A percentile compares a stretch with the other conserved stretches of the same genome.
These are phyloP conservation scores for Mesembryanthemum crystallinum DNA, from an alignment of 148 eudicot genomes.

Conservation along the genomic window DNA sequence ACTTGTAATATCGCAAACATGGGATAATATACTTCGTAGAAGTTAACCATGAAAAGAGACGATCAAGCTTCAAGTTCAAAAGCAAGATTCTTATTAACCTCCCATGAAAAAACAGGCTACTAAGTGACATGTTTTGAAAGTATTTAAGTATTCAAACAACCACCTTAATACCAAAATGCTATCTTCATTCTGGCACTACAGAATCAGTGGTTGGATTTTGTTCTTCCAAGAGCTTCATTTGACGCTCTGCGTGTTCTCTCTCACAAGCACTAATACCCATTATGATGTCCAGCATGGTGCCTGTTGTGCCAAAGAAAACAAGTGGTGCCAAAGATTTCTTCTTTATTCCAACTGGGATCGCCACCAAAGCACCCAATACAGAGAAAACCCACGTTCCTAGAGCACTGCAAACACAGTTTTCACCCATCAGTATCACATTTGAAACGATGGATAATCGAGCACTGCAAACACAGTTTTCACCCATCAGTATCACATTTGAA, in stretches of 20 bases:
- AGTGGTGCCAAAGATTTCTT: conserved; percentile 86
- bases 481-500: neutral
- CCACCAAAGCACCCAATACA: conserved; percentile 86
- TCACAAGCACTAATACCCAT: conserved; percentile 90
- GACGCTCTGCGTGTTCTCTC: conserved; percentile 95
- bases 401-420: conserved; percentile 50
- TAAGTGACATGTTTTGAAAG: neutral
- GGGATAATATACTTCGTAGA: neutral
- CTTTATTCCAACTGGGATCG: conserved; percentile 89
- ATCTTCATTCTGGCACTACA: conserved; percentile 20
- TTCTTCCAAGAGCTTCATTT: conserved; percentile 75
- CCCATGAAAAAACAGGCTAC: neutral
- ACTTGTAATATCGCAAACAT: neutral
- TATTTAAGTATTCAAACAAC: neutral
- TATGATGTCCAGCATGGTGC: conserved; percentile 96
- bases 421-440: neutral
- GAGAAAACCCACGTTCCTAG: conserved; percentile 99
- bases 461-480: too few relatives aligned
- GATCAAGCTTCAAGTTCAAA: neutral
- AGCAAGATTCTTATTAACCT: neutral
- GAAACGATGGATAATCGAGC: neutral
- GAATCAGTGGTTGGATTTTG: conserved; percentile 40
- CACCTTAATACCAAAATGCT: neutral
- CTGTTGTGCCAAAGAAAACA: conserved; percentile 93
- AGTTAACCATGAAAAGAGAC: neutral